These are phyloP conservation scores for Naganishia onofrii DNA, from an alignment of 768 basidiomycete genomes.

Conservation along the genomic window DNA sequence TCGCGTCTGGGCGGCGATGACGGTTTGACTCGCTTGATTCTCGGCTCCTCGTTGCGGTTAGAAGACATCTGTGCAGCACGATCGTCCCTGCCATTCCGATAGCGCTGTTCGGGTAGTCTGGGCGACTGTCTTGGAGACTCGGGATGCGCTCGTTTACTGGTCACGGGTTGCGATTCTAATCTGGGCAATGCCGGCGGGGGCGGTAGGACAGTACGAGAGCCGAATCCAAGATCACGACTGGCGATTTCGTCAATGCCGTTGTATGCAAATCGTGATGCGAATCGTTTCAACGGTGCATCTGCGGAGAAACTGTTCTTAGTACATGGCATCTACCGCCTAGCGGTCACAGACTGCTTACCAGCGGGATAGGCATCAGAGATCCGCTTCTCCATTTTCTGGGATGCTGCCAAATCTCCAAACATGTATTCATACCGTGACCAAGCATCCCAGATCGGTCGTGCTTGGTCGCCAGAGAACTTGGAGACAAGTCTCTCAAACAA, in stretches of 20 bases:
- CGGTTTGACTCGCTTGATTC: slow-evolving; percentile 37
- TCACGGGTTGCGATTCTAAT: slow-evolving; percentile 2
- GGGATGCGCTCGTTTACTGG: slow-evolving; percentile 32
- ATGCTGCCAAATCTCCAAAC: slow-evolving; percentile 84
- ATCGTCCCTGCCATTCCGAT: slow-evolving; percentile 29
- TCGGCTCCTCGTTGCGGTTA: slow-evolving; percentile 21
- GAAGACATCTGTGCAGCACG: slow-evolving; percentile 27
- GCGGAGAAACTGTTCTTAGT: background rate
- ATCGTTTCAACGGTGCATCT: slow-evolving; percentile 83
- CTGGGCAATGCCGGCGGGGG: slow-evolving; percentile 18
- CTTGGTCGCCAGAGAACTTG: slow-evolving; percentile 72
- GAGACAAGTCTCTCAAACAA: slow-evolving; percentile 85
- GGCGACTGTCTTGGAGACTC: slow-evolving; percentile 28
- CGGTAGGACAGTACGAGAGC: slow-evolving; percentile 41
- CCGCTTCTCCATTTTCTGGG: slow-evolving; percentile 82
- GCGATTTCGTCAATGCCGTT: slow-evolving; percentile 84
- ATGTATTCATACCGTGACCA: slow-evolving; percentile 96
- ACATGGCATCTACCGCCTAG: slow-evolving; percentile 2
- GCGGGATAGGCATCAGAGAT: slow-evolving; percentile 82
- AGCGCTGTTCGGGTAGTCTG: slow-evolving; percentile 28
- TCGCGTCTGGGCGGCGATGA: slow-evolving; percentile 35
- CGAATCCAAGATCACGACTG: slow-evolving; percentile 79
- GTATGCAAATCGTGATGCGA: slow-evolving; percentile 81
- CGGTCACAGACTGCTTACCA: slow-evolving; percentile 57
- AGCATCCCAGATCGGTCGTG: slow-evolving; percentile 86